Base-by-base conservation (phyloP, 805 yeast species). In the Hanseniaspora hatyaiensis region DNA sequence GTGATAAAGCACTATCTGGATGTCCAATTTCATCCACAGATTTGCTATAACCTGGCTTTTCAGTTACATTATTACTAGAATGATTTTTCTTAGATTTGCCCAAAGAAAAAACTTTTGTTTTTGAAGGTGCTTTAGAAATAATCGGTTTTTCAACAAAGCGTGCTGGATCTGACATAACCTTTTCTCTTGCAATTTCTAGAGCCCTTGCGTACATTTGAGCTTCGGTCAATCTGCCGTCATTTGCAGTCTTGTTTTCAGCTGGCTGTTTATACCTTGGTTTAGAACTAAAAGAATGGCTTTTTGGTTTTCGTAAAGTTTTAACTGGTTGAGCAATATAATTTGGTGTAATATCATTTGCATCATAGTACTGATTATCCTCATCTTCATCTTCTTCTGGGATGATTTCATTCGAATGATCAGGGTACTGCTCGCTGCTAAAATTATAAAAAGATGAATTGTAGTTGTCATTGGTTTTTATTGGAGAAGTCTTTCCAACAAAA, bases 171-270 rank as follows among this genome's bases (percentile, higher is more conserved):
- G 33, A 16, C 26, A 44, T 30, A 4, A 45, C 49, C 28, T 38
- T 74, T 50, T 66, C 67, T 60, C 71, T 65, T 0, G 86, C 83
- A 20, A 74, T 72, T 52, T 72, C 71, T 55, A 73, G 64, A 0
- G 85, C 85, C 51, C 65, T 63, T 8, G 68, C 70, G 55, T 78
- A 78, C 68, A 78, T 66, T 52, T 77, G 78, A 22, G 70, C 75
- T 28, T 71, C 71, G 23, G 73, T 58, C 41, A 44, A 12, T 30
- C 36, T 20, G 1, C 23, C 31, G 16, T 26, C 15, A 16, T n/a
- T n/a, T 13, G 13, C 24, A 15, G 42, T n/a, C 8, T 37, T n/a
- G n/a, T n/a, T n/a, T n/a, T n/a, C n/a, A n/a, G n/a, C n/a, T n/a
- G n/a, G n/a, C n/a, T n/a, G n/a, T n/a, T n/a, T n/a, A n/a, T n/a